These are phyloP conservation scores for Fusarium virguliforme DNA, from an alignment of 2,329 filamentous ascomycete species.

Conservation along the genomic window DNA sequence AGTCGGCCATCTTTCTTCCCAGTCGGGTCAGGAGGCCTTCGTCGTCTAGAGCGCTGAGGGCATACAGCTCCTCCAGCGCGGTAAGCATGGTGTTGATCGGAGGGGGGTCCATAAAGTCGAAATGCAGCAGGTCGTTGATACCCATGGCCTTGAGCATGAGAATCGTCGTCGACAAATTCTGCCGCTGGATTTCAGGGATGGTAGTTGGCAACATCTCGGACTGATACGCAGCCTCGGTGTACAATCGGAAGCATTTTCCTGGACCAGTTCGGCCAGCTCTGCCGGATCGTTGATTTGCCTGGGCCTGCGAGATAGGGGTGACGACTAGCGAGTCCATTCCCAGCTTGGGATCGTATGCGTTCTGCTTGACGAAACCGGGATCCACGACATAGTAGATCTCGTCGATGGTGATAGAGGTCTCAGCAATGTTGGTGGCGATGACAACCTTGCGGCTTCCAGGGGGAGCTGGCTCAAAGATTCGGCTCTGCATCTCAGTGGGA, in stretches of 20 bases:
- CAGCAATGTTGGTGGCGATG: conserved; percentile 98
- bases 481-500: conserved; percentile 92
- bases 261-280: conserved; percentile 95
- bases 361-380: conserved; percentile 97
- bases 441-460: conserved; percentile 91
- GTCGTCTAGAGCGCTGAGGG: conserved; percentile 91
- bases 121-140: conserved; percentile 96
- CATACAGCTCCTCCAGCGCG: conserved; percentile 94
- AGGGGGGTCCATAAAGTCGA: conserved; percentile 99
- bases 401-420: conserved; percentile 98
- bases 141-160: conserved; percentile 99
- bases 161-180: conserved; percentile 93
- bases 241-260: conserved; percentile 95
- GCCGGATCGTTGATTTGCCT: conserved; percentile 94
- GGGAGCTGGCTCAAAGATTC: conserved; percentile 94
- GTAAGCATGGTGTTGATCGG: conserved; percentile 98
- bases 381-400: conserved; percentile 98
- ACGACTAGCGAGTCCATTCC: conserved; percentile 98
- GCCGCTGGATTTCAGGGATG: conserved; percentile 95
- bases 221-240: conserved; percentile 95
- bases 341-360: conserved; percentile 95
- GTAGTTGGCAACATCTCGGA: conserved; percentile 97
- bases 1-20: conserved; percentile 97
- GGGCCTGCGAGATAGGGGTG: conserved; percentile 95
- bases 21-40: conserved; percentile 93